Evolutionary conservation across 1,284 basidiomycete species (phyloP).

Genomic region (Omphalotus olearius): DNA sequence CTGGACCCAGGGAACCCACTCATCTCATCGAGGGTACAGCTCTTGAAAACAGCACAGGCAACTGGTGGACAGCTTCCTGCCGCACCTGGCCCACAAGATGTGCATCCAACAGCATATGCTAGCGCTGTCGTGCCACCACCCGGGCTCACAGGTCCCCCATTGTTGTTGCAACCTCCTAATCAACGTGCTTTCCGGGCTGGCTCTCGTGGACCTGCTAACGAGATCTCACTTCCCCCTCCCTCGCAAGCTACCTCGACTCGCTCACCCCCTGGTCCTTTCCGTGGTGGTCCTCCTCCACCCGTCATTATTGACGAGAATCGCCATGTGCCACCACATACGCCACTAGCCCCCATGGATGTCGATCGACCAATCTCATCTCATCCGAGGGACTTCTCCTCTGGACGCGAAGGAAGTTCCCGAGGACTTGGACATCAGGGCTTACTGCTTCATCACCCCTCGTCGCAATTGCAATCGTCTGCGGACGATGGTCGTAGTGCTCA

Average conservation of each 20-base stretch:
- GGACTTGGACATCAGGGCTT: slow-evolving; percentile 42
- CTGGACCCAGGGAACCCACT: slow-evolving; percentile 80
- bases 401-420: slow-evolving; percentile 47
- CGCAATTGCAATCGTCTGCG: slow-evolving; percentile 38
- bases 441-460: slow-evolving; percentile 63
- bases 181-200: slow-evolving; percentile 62
- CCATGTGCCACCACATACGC: slow-evolving; percentile 62
- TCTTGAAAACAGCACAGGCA: slow-evolving; percentile 79
- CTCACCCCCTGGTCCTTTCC: slow-evolving; percentile 63
- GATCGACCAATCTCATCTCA: slow-evolving; percentile 50
- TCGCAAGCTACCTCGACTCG: slow-evolving; percentile 42
- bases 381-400: slow-evolving; percentile 44
- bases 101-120: slow-evolving; percentile 92
- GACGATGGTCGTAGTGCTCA: slow-evolving; percentile 20
- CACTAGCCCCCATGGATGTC: slow-evolving; percentile 81
- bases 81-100: slow-evolving; percentile 89
- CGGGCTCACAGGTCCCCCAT: slow-evolving; percentile 56
- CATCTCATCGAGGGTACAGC: slow-evolving; percentile 73
- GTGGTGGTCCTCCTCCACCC: slow-evolving; percentile 75
- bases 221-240: slow-evolving; percentile 60
- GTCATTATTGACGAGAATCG: slow-evolving; percentile 68
- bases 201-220: slow-evolving; percentile 54
- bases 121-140: slow-evolving; percentile 66
- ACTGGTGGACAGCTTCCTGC: slow-evolving; percentile 77
- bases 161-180: slow-evolving; percentile 50